These are phyloP conservation scores for Cyclotella kingstonii DNA, from an alignment of 108 stramenopile genomes.

Conservation along the genomic window DNA sequence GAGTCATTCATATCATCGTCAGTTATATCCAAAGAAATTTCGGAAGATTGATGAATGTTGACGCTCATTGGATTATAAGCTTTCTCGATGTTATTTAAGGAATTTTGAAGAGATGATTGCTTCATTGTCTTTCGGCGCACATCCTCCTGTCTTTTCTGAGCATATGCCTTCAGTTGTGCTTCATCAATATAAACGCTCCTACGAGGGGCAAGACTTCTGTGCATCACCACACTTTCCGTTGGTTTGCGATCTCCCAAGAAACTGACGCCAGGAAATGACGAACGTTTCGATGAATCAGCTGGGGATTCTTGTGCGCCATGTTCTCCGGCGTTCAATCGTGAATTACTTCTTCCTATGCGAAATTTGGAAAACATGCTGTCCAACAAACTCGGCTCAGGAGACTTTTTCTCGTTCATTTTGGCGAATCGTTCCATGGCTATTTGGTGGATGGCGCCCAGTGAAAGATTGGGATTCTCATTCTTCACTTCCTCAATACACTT, in stretches of 20 bases:
- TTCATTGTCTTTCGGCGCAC: not conserved
- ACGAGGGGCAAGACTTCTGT: slow-evolving; percentile 1
- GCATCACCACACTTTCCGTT: not conserved
- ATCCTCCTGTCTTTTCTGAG: not conserved
- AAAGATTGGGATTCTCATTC: slow-evolving; percentile 12
- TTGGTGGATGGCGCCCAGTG: slow-evolving; percentile 13
- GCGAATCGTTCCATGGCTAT: slow-evolving; percentile 19
- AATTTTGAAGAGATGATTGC: too few species aligned
- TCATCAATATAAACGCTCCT: not conserved
- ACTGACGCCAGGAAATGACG: not conserved
- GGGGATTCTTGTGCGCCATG: too few species aligned
- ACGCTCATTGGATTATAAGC: too few species aligned
- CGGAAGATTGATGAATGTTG: too few species aligned
- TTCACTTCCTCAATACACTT: slow-evolving; percentile 12
- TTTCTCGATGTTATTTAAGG: too few species aligned
- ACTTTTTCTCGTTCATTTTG: slow-evolving; percentile 1
- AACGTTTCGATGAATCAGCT: not conserved
- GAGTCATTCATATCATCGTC: not conserved
- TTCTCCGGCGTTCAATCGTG: too few species aligned
- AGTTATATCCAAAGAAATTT: too few species aligned
- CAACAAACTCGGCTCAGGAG: not conserved
- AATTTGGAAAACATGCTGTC: not conserved
- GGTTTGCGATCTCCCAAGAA: not conserved
- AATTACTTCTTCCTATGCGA: not conserved
- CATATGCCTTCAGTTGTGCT: not conserved